Evolutionary conservation across 2,329 filamentous ascomycete species (phyloP).

Genomic region (Pseudogymnoascus sp.): DNA sequence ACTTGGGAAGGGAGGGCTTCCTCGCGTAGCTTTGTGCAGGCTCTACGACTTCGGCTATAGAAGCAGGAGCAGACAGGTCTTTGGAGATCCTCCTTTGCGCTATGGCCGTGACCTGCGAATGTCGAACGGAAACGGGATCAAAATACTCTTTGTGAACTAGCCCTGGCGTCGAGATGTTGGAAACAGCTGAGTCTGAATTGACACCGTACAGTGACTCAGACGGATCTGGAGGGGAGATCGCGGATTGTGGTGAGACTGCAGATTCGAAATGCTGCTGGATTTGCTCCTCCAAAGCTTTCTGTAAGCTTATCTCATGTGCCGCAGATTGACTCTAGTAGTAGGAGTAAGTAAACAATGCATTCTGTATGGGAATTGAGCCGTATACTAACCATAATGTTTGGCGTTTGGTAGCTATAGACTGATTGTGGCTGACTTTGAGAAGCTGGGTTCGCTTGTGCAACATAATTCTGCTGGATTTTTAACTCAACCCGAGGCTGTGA

Average conservation of each 20-base stretch:
- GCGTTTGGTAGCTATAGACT: neutral
- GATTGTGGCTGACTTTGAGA: neutral
- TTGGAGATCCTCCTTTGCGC: neutral
- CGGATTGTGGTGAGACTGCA: neutral
- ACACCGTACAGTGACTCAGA: neutral
- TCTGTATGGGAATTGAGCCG: neutral
- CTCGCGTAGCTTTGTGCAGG: neutral
- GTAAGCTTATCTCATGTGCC: neutral
- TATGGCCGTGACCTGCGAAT: neutral
- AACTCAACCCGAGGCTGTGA: neutral
- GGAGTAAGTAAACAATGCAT: neutral
- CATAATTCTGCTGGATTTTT: neutral
- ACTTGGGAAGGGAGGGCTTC: constrained; percentile 5
- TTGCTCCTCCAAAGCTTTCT: neutral
- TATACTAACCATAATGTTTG: neutral
- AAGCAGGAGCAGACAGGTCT: neutral
- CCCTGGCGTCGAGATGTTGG: neutral
- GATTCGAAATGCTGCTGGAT: neutral
- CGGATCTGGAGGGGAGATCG: neutral
- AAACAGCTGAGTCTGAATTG: neutral
- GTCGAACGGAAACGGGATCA: neutral
- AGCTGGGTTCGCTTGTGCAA: neutral
- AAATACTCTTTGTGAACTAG: neutral
- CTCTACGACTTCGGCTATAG: neutral
- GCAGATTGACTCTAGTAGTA: neutral